Evolutionary conservation across 2,329 filamentous ascomycete species (phyloP).

Genomic region (Arthrinium puccinioides): DNA sequence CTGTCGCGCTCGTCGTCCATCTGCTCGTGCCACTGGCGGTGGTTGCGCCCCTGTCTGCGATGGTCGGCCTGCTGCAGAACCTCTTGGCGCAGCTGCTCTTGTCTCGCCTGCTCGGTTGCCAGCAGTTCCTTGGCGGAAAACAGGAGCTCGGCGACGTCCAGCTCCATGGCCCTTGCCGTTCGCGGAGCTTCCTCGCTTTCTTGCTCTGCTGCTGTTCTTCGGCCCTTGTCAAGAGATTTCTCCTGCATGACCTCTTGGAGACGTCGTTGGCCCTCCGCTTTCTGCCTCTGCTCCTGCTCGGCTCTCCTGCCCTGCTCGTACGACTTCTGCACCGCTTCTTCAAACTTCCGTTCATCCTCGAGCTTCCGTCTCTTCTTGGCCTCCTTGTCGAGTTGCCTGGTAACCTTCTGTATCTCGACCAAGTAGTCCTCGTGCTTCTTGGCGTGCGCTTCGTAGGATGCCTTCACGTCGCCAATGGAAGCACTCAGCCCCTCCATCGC

Average conservation of each 20-base stretch:
- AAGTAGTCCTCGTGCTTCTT: not conserved
- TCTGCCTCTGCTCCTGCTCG: no score
- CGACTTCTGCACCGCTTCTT: not conserved
- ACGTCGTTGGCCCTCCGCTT: no score
- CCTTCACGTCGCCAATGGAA: not conserved
- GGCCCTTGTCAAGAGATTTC: no score
- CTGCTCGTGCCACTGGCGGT: slow-evolving; percentile 1
- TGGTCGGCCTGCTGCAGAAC: no score
- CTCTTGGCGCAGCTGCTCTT: not conserved
- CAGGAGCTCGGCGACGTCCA: not conserved
- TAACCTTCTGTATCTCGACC: not conserved
- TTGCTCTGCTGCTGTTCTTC: not conserved
- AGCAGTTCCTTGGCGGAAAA: not conserved
- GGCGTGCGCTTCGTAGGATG: not conserved
- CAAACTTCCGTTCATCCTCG: not conserved
- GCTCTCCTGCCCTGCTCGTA: not conserved
- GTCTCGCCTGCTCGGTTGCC: not conserved
- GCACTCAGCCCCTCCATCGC: not conserved
- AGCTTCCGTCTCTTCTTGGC: slow-evolving; percentile 1
- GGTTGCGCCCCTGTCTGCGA: no score
- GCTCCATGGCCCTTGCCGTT: not conserved
- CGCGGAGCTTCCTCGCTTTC: not conserved
- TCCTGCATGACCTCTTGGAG: no score
- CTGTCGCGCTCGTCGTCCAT: not conserved
- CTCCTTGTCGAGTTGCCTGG: not conserved